Base-by-base conservation (phyloP, 73 alveolate species). In the Stentor coeruleus region DNA sequence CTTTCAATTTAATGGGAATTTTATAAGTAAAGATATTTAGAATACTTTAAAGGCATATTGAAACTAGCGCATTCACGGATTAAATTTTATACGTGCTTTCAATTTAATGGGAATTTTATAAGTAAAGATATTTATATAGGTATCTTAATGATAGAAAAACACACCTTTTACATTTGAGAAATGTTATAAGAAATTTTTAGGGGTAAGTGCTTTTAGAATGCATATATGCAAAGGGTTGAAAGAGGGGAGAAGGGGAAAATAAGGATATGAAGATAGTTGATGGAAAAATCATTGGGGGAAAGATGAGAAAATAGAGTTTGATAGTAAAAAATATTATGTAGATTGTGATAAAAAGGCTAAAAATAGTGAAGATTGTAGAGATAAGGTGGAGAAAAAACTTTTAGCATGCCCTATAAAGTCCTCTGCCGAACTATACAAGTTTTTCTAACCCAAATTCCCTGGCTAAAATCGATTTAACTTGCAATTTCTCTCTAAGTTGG, bases 381-480 rank as follows among this genome's bases (percentile, higher is more conserved):
- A 6, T 20, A 11, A 6, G 66, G 66, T 20, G 6, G 66, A 49
- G 20, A 49, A 20, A 11, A 20, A 49, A 49, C 6, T 20, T 49
- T 49, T 49, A 49, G 79, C n/a, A 66, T 66, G 79, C 2, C 39
- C 39, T 33, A 15, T 15, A 28, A 37, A 15, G 39, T 37, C 38
- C 83, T 37, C 39, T 75, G 26, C 14, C 72, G 26, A 2, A n/a
- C 28, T 14, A 75, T 39, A 6, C 77, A 20, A 0, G 83, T n/a
- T 38, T 75, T 75, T 1, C 83, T 66, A 11, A 75, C 39, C 77
- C 83, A 35, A 28, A 28, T 2, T 75, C 83, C 39, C 83, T 66
- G 15, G 38, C n/a, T 14, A 75, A 1, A 14, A 75, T n/a, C 39
- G 39, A n/a, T 40, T 75, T 75, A 20, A 40, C 14, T 1, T 39